Evolutionary conservation across 1,284 basidiomycete species (phyloP), one percentile per base, ranked within the genome.

Genomic region (Puccinia brachypodii): DNA sequence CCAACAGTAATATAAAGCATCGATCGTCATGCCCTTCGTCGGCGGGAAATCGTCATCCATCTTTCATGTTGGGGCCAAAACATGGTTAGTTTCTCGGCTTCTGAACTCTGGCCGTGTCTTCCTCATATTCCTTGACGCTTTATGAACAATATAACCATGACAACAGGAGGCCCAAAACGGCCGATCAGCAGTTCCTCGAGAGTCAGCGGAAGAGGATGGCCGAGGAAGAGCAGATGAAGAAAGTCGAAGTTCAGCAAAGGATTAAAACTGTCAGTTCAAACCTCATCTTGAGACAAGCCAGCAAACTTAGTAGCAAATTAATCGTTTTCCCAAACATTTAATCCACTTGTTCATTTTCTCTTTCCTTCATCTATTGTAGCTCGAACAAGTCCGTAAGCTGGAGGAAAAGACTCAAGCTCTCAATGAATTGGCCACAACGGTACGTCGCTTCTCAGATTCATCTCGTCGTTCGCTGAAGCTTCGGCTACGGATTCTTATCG

Each of bases 391-490:
- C 22, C 66, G 77, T 33, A 80, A 80, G 40, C 13, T 80, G 28
- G 77, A 80, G 50, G 77, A 53, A 25, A 73, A 71, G 62, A 80
- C 68, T 62, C 77, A 80, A 73, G 69, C 66, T n/a, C 60, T 80
- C 25, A 80, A 73, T 42, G 77, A 80, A 64, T 40, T 72, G 47
- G 66, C 77, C 28, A 19, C 73, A 36, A 38, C 77, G 38, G 77
- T 80, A 25, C 36, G 77, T 50, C 4, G 11, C 4, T 25, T 62
- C n/a, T n/a, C n/a, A n/a, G n/a, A 14, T 56, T 28, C 38, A 40
- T 31, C 42, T 16, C 19, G 13, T 77, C 53, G 22, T 13, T 16
- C 40, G 8, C 36, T 40, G 16, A 38, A n/a, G 8, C 2, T 56
- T 28, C 13, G 8, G 28, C 36, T 76, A 25, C 22, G 14, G 33